A percentile compares a stretch with the other conserved stretches of the same genome.
These are phyloP conservation scores for Paspalum vaginatum DNA, from an alignment of 176 grass and related monocot genomes.

Conservation along the genomic window DNA sequence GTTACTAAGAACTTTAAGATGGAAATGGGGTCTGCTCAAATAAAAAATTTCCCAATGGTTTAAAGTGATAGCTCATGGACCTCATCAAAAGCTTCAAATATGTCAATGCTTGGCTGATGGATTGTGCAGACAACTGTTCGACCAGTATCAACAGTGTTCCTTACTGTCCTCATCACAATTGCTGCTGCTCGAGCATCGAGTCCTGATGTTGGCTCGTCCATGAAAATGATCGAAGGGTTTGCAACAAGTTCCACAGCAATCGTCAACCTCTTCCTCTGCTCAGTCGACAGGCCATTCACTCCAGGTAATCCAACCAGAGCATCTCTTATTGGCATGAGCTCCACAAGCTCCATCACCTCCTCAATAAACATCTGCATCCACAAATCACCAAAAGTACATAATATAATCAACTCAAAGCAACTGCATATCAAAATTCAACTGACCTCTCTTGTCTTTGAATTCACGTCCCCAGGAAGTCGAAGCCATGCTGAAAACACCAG, in stretches of 20 bases:
- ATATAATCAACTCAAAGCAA: not conserved
- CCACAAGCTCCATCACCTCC: slow-evolving; percentile 32
- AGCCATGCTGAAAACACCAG: slow-evolving; percentile 17
- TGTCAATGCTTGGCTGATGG: slow-evolving; percentile 31
- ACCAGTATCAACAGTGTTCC: slow-evolving; percentile 28
- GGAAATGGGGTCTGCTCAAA: not conserved
- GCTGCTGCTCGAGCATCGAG: slow-evolving; percentile 23
- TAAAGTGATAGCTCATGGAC: not conserved
- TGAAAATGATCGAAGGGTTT: slow-evolving; percentile 30
- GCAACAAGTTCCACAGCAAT: slow-evolving; percentile 34
- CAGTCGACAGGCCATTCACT: not conserved
- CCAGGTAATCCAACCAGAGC: slow-evolving; percentile 28
- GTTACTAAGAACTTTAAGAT: not conserved
- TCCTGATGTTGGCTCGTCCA: slow-evolving; percentile 26
- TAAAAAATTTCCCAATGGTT: not conserved
- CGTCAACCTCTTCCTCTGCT: slow-evolving; percentile 29
- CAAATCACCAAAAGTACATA: not conserved
- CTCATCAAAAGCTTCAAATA: slow-evolving; percentile 34
- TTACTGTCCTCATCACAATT: slow-evolving; percentile 36
- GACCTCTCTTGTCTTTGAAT: slow-evolving; percentile 20
- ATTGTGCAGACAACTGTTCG: slow-evolving; percentile 24
- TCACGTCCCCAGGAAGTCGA: not conserved
- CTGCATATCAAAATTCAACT: not conserved
- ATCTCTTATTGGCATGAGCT: slow-evolving; percentile 11
- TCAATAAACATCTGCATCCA: slow-evolving; percentile 32